Percentiles rank a stretch among this genome's conserved stretches.
These are phyloP conservation scores for Phytophthora pini DNA, from an alignment of 352 stramenopile genomes.

Conservation along the genomic window DNA sequence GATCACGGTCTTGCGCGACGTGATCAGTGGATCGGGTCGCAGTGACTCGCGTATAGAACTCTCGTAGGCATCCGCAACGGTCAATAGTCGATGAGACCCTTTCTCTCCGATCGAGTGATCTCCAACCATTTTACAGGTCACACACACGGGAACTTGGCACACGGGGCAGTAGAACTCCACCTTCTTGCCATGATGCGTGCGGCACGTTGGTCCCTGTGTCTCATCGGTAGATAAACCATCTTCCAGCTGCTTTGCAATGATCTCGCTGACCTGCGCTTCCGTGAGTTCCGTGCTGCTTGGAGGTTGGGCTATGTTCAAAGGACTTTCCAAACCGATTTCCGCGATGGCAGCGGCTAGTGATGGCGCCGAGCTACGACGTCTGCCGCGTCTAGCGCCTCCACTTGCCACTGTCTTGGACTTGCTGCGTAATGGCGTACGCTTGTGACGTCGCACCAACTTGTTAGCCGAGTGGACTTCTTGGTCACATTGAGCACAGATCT, in stretches of 20 bases:
- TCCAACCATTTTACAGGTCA: constrained; percentile 86
- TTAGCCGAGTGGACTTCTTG: constrained; percentile 81
- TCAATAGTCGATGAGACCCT: constrained; percentile 68
- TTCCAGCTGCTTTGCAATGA: constrained; percentile 60
- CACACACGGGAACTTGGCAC: constrained; percentile 68
- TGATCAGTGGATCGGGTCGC: constrained; percentile 65
- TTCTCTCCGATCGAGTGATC: constrained; percentile 85
- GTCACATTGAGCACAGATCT: constrained; percentile 74
- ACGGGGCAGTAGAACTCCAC: constrained; percentile 83
- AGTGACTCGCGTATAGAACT: constrained; percentile 68
- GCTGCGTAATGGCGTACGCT: constrained; percentile 48
- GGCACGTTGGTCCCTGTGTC: constrained; percentile 40
- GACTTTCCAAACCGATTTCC: constrained; percentile 16
- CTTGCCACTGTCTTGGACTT: constrained; percentile 24
- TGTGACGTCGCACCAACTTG: constrained; percentile 80
- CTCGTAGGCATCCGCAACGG: constrained; percentile 73
- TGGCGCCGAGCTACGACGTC: constrained; percentile 51
- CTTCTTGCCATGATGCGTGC: constrained; percentile 55
- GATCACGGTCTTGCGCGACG: constrained; percentile 71
- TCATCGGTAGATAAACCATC: constrained; percentile 38
- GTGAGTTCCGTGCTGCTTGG: constrained; percentile 12
- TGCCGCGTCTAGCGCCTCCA: constrained; percentile 26
- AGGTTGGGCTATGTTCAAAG: background rate
- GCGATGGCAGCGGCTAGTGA: constrained; percentile 23
- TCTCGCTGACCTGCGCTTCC: constrained; percentile 38